These are phyloP conservation scores for Thelonectria olida DNA, from an alignment of 2,329 filamentous ascomycete species.

Conservation along the genomic window DNA sequence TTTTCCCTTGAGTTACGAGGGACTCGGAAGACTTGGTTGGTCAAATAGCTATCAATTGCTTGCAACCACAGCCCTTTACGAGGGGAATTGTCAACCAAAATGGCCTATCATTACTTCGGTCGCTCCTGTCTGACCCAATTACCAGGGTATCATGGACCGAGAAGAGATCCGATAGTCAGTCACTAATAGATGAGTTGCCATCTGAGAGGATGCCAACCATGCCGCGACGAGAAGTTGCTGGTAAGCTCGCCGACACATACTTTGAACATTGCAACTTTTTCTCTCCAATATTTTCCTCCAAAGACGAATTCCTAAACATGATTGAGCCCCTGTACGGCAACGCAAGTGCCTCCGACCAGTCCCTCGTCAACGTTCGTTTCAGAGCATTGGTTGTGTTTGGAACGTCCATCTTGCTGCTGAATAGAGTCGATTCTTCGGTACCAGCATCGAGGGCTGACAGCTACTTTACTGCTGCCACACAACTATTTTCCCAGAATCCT, in stretches of 20 bases:
- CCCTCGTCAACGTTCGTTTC: not conserved
- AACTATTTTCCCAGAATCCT: constrained; percentile 5
- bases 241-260: constrained; percentile 32
- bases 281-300: constrained; percentile 33
- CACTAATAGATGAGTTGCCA: constrained; percentile 16
- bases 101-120: constrained; percentile 1
- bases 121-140: constrained; percentile 5
- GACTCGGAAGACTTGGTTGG: constrained; percentile 8
- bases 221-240: constrained; percentile 15
- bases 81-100: constrained; percentile 7
- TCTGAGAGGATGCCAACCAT: constrained; percentile 17
- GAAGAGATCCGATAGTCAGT: constrained; percentile 3
- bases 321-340: constrained; percentile 19
- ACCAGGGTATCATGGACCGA: constrained; percentile 3
- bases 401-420: constrained; percentile 24
- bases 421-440: constrained; percentile 22
- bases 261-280: constrained; percentile 43
- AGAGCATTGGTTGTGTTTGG: constrained; percentile 24
- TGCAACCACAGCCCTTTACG: not conserved
- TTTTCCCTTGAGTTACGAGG: no score
- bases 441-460: constrained; percentile 24
- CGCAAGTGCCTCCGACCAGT: not conserved
- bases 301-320: constrained; percentile 20
- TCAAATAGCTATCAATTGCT: constrained; percentile 6
- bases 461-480: constrained; percentile 18